Base-by-base conservation (phyloP, 441 rosid species). In the Gossypium davidsonii region DNA sequence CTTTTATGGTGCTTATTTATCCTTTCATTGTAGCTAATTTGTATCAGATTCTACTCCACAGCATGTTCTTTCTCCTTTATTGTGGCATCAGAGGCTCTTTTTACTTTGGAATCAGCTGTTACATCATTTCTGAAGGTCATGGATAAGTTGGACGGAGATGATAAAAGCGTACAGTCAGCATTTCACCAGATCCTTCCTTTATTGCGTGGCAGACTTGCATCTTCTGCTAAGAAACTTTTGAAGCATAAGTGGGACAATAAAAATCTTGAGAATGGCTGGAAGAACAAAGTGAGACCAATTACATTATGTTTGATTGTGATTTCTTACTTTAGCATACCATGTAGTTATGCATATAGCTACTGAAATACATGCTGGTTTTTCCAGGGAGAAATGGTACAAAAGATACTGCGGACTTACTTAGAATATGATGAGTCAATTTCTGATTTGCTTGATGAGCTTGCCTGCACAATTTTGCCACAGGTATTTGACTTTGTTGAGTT, bases 361-460 rank as follows among this genome's bases (percentile, higher is more conserved):
- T 31, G 15, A 68, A 68, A 31, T 31, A 52, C 31, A 61, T 66
- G 77, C 62, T 72, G 76, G 58, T 73, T 44, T 73, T 55, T 23
- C 72, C 91, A 92, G 98, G 97, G 90, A 80, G 93, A 91, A 73
- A 74, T 81, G 67, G 79, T 92, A 28, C 97, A 85, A 69, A 89
- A 80, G 83, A 83, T 91, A 60, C 73, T 92, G 83, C 85, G 75
- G 66, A 87, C 86, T 71, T 91, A 84, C 83, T 79, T 92, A 84
- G 92, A 85, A 81, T 76, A 85, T 70, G 82, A 84, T 73, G 88
- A 83, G 58, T 86, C 89, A 60, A 85, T 91, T 71, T 79, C 83
- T 49, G 87, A 88, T 77, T 82, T 88, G 84, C 81, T 92, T 12
- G 76, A 86, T 78, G 91, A 92, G 62, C 87, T 92, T 77, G 89